A percentile compares a stretch with the other conserved stretches of the same genome.
phyloP scores from a whole-genome alignment of 805 yeast species.

The Saccharomycopsis fermentans region DNA sequence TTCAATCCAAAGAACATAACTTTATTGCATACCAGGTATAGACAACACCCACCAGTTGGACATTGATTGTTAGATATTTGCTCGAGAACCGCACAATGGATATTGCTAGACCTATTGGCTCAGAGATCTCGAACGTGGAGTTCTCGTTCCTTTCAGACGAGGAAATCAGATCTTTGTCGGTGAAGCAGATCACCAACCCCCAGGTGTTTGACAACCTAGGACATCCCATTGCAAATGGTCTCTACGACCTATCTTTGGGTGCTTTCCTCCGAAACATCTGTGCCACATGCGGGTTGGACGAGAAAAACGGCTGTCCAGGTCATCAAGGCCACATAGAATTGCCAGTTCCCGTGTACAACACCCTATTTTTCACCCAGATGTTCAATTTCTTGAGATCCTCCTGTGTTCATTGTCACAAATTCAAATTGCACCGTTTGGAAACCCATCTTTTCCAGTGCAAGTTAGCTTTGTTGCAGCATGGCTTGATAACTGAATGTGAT shows the following conservation, averaged over 20 bases:
- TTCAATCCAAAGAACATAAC: too few relatives aligned
- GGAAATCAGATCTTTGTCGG: constrained; percentile 80
- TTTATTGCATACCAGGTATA: too few relatives aligned
- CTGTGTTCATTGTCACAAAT: constrained; percentile 85
- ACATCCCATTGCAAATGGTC: constrained; percentile 89
- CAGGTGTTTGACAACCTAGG: constrained; percentile 93
- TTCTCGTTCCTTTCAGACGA: constrained; percentile 74
- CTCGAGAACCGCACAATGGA: constrained; percentile 49
- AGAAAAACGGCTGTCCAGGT: constrained; percentile 82
- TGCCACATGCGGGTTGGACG: constrained; percentile 93
- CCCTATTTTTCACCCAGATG: constrained; percentile 86
- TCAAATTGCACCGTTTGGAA: constrained; percentile 60
- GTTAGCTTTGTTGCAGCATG: constrained; percentile 75
- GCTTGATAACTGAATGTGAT: constrained; percentile 68
- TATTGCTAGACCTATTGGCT: constrained; percentile 92
- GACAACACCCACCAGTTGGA: background rate
- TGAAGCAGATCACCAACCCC: constrained; percentile 92
- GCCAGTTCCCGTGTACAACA: constrained; percentile 93
- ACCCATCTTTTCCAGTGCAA: constrained; percentile 71
- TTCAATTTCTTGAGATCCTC: constrained; percentile 73
- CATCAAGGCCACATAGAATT: constrained; percentile 97
- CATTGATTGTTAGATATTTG: background rate
- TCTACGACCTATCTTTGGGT: constrained; percentile 91
- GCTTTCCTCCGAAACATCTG: constrained; percentile 85
- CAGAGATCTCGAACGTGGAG: constrained; percentile 86